Conservation (phyloP, 176 grass and related monocot species). For the Rhynchospora pubera region DNA sequence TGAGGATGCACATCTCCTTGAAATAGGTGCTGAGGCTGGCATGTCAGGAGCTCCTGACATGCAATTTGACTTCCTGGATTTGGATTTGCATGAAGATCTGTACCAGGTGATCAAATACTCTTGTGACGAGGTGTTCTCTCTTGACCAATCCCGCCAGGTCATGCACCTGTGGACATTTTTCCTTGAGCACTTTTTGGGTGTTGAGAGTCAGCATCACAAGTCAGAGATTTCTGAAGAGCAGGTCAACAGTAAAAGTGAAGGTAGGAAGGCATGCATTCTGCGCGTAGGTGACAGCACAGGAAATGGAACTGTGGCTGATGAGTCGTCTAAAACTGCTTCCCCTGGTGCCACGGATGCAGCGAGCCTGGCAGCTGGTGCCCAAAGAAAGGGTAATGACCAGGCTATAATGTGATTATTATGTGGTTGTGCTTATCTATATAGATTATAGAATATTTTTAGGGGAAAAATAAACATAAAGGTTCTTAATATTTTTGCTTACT, state of each 20-base stretch:
- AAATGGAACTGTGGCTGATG: conserved; percentile 24
- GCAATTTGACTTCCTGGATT: conserved; percentile 55
- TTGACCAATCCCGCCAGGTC: conserved; percentile 45
- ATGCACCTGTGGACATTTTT: conserved; percentile 56
- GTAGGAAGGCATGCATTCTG: conserved; percentile 25
- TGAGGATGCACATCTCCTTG: conserved; percentile 47
- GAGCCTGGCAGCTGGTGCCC: conserved; percentile 9
- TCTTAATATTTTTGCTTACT: conserved; percentile 17
- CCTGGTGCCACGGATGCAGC: conserved; percentile 29
- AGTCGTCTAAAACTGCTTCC: conserved; percentile 25
- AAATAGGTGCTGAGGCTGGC: conserved; percentile 43
- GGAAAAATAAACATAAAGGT: conserved; percentile 1
- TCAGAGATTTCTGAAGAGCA: conserved; percentile 32
- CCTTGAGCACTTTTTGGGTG: conserved; percentile 52
- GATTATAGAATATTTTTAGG: not conserved
- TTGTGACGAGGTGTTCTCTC: conserved; percentile 60
- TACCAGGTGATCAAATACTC: conserved; percentile 66
- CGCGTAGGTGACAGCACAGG: conserved; percentile 31
- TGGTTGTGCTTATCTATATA: conserved; percentile 21
- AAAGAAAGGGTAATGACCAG: conserved; percentile 30
- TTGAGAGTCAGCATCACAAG: conserved; percentile 26
- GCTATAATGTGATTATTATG: conserved; percentile 31
- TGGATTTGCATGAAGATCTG: conserved; percentile 56
- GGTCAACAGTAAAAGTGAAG: conserved; percentile 28
- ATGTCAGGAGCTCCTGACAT: conserved; percentile 54